Evolutionary conservation across 179 eudicot genomes (phyloP), one percentile per base, ranked within the genome.

Genomic region (Amaranthus tricolor): DNA sequence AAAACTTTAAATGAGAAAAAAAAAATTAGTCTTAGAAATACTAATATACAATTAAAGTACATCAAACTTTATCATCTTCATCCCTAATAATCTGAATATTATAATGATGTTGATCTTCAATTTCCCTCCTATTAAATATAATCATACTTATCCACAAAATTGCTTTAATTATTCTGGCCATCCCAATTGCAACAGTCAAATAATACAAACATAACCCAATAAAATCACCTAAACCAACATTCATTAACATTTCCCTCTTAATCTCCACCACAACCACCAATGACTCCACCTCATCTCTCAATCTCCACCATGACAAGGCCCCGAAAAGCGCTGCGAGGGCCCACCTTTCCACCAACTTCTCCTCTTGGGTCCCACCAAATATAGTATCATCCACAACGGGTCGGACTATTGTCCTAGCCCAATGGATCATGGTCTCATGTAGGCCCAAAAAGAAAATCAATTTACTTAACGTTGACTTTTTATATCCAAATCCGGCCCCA

Each of bases 381-480:
- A 88, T 57, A 0, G 94, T 84, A 76, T 94, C 92, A n/a, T 89
- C 91, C 51, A 94, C 97, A 72, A 89, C 90, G 60, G 86, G 92
- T 77, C 83, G 73, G 59, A 87, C 92, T 1, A 88, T 82, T 40
- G 74, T 71, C 83, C 86, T 80, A 51, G 85, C 71, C 97, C 96
- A 94, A 74, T 79, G 85, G 49, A 76, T 68, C 95, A 84, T 89
- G 16, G 96, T 86, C 82, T 90, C 95, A 70, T 94, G 97, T 71
- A 94, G 62, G 16, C 98, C 97, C 21, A 89, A 31, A 73, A 92
- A 90, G 77, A 94, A 89, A 4, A 90, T 21, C 17, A 82, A 7
- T 65, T 88, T 82, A 51, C 82, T 79, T 11, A 90, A 0, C 58
- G 87, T n/a, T 43, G 84, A 82, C 77, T 76, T 75, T n/a, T 80